Conservation (phyloP, 768 basidiomycete species). For the Panellus pusillus region DNA sequence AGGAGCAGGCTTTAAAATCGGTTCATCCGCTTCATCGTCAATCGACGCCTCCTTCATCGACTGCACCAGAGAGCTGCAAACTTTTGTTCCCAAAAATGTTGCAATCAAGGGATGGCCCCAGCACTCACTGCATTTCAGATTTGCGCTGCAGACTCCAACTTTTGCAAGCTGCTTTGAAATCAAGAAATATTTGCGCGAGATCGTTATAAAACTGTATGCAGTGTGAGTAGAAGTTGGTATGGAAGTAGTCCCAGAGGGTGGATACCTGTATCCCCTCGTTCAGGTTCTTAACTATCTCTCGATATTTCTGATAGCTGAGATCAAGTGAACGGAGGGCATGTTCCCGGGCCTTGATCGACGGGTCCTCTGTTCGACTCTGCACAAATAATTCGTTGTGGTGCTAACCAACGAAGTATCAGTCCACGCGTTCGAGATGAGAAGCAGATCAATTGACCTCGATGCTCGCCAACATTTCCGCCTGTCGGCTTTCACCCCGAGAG, state of each 20-base stretch:
- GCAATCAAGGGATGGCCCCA: slow-evolving; percentile 4
- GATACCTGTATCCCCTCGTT: slow-evolving; percentile 84
- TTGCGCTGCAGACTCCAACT: slow-evolving; percentile 72
- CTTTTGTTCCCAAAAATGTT: not conserved
- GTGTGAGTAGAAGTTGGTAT: not conserved
- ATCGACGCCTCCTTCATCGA: slow-evolving; percentile 40
- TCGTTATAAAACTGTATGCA: slow-evolving; percentile 82
- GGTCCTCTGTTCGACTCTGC: slow-evolving; percentile 75
- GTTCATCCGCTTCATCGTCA: slow-evolving; percentile 21
- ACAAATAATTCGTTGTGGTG: slow-evolving; percentile 74
- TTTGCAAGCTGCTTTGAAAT: slow-evolving; percentile 76
- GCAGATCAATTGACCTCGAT: slow-evolving; percentile 56
- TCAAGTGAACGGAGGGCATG: slow-evolving; percentile 80
- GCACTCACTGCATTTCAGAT: slow-evolving; percentile 71
- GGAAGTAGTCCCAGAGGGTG: not conserved
- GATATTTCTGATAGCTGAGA: slow-evolving; percentile 82
- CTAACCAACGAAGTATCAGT: slow-evolving; percentile 20
- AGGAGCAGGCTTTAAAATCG: slow-evolving; percentile 2
- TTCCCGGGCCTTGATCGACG: slow-evolving; percentile 77
- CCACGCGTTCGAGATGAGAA: not conserved
- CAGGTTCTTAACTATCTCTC: slow-evolving; percentile 80
- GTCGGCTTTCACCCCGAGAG: slow-evolving; percentile 52
- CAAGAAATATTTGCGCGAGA: slow-evolving; percentile 65
- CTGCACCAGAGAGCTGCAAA: slow-evolving; percentile 41
- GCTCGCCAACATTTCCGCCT: slow-evolving; percentile 61